Evolutionary conservation across 2,329 filamentous ascomycete species (phyloP).

Genomic region (Zelopaecilomyces penicillatus): DNA sequence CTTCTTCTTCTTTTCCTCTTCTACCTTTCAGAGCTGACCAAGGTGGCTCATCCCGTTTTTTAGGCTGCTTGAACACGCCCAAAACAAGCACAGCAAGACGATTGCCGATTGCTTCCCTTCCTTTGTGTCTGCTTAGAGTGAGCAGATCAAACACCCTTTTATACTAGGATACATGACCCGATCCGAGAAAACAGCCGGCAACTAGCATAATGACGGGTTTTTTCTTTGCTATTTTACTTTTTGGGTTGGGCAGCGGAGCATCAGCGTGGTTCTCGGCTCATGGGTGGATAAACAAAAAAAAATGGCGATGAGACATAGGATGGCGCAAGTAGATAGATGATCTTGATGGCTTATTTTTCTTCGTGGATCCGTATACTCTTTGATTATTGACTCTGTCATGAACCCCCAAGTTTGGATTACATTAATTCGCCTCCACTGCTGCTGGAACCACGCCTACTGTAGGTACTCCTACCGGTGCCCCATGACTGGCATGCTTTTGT

Average conservation of each 20-base stretch:
- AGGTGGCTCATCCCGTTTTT: conserved; percentile 2
- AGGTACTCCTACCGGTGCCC: conserved; percentile 9
- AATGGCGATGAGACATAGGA: conserved; percentile 3
- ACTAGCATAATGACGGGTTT: no score
- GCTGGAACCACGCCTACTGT: conserved; percentile 12
- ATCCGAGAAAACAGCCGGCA: no score
- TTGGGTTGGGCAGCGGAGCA: conserved; percentile 7
- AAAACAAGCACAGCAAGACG: conserved; percentile 69
- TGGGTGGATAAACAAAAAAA: background rate
- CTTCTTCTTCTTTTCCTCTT: background rate
- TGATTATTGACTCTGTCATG: background rate
- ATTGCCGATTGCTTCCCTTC: conserved; percentile 63
- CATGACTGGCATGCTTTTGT: conserved; percentile 21
- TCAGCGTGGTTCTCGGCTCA: conserved; percentile 5
- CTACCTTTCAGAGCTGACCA: background rate
- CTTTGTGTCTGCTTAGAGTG: conserved; percentile 18
- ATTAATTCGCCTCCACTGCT: conserved; percentile 25
- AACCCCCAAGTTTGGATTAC: no score
- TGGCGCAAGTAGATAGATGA: conserved; percentile 2
- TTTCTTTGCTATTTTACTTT: background rate
- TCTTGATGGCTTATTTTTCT: background rate
- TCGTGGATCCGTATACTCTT: background rate
- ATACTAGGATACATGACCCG: background rate
- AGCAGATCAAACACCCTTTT: no score
- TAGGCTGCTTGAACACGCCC: conserved; percentile 61